A percentile compares a stretch with the other conserved stretches of the same genome.
Conservation (phyloP, 352 stramenopile genomes). For the Globisporangium nunn region DNA sequence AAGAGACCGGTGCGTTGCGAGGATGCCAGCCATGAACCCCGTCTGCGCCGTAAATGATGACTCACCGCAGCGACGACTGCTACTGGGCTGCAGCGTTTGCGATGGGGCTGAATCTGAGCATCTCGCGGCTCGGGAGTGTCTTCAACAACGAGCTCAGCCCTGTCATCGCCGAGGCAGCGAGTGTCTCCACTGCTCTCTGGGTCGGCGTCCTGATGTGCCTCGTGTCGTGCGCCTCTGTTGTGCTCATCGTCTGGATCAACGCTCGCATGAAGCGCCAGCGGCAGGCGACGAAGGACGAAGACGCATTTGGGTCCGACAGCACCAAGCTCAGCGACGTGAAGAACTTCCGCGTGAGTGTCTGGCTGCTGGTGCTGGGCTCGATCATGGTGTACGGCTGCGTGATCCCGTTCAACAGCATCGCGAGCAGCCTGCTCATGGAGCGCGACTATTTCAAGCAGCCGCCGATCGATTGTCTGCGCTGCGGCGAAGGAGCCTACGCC, state of each 20-base stretch:
- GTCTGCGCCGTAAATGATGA: neutral
- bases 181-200: conserved; percentile 78
- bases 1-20: conserved; percentile 55
- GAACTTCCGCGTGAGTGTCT: conserved; percentile 81
- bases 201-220: conserved; percentile 81
- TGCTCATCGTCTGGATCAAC: conserved; percentile 83
- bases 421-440: conserved; percentile 89
- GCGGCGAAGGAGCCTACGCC: conserved; percentile 49
- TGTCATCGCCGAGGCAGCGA: conserved; percentile 51
- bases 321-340: conserved; percentile 71
- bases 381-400: conserved; percentile 91
- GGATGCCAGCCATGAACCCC: neutral
- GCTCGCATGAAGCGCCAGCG: conserved; percentile 30
- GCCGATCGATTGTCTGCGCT: conserved; percentile 37
- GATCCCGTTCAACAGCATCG: conserved; percentile 93
- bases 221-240: conserved; percentile 53
- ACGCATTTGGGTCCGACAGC: conserved; percentile 11
- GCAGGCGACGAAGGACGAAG: conserved; percentile 3
- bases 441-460: conserved; percentile 83
- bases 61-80: neutral
- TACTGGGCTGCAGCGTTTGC: conserved; percentile 52
- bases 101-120: conserved; percentile 89
- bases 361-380: conserved; percentile 83
- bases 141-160: conserved; percentile 91
- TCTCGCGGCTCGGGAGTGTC: conserved; percentile 86